These are phyloP conservation scores for Syncephalastrum racemosum DNA, from an alignment of 371 early-diverging fungal genomes.

Conservation along the genomic window DNA sequence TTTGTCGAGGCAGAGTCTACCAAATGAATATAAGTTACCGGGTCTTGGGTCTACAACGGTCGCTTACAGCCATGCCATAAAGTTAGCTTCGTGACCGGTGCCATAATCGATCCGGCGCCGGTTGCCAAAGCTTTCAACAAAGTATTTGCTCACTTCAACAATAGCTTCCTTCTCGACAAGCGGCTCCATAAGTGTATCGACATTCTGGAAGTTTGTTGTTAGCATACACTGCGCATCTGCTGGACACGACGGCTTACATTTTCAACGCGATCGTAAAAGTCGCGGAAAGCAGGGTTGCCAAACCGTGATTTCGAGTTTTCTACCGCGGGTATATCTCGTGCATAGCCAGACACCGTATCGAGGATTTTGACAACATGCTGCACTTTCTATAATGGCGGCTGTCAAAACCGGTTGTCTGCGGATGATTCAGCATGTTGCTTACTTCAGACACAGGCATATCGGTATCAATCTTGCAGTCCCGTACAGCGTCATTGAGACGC, in stretches of 20 bases:
- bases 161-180: slow-evolving; percentile 43
- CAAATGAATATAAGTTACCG: neutral
- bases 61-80: slow-evolving; percentile 86
- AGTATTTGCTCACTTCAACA: slow-evolving; percentile 78
- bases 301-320: slow-evolving; percentile 81
- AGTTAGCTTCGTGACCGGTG: slow-evolving; percentile 99
- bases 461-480: slow-evolving; percentile 59
- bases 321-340: slow-evolving; percentile 74
- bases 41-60: neutral
- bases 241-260: slow-evolving; percentile 39
- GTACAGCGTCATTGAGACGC: slow-evolving; percentile 69
- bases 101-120: slow-evolving; percentile 98
- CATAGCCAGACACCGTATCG: slow-evolving; percentile 58
- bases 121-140: slow-evolving; percentile 93
- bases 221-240: too few species aligned
- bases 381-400: slow-evolving; percentile 43
- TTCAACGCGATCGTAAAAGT: slow-evolving; percentile 71
- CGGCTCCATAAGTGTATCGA: slow-evolving; percentile 14
- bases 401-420: neutral
- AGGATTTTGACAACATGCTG: slow-evolving; percentile 61
- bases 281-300: slow-evolving; percentile 90
- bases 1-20: slow-evolving; percentile 77
- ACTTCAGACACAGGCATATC: slow-evolving; percentile 54
- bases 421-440: slow-evolving; percentile 20
- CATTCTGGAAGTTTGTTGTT: slow-evolving; percentile 5